These are phyloP conservation scores for Phytophthora kernoviae DNA, from an alignment of 352 stramenopile genomes.

Conservation along the genomic window DNA sequence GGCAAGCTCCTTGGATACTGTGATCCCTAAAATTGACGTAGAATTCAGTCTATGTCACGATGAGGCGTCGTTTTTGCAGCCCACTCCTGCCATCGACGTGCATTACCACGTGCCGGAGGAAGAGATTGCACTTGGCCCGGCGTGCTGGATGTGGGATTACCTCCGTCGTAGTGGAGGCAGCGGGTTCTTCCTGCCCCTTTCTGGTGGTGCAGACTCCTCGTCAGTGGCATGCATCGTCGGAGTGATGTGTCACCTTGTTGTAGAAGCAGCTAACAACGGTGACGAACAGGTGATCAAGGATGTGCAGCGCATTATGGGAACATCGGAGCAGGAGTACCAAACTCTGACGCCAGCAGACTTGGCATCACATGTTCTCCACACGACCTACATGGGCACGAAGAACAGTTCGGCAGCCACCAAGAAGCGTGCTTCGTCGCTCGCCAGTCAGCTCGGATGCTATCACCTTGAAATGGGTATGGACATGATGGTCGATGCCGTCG, in stretches of 20 bases:
- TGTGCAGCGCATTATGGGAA: constrained; percentile 86
- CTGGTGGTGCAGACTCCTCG: constrained; percentile 96
- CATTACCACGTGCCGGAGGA: constrained; percentile 93
- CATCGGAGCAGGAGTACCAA: constrained; percentile 52
- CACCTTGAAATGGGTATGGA: constrained; percentile 97
- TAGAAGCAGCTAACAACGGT: constrained; percentile 80
- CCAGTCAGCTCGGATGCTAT: constrained; percentile 94
- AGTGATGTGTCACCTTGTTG: constrained; percentile 97
- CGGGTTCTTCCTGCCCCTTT: constrained; percentile 97
- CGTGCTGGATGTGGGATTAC: constrained; percentile 99
- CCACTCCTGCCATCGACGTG: constrained; percentile 65
- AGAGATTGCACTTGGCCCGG: constrained; percentile 96
- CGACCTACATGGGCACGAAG: constrained; percentile 97
- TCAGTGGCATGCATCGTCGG: constrained; percentile 97
- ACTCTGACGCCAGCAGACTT: constrained; percentile 88
- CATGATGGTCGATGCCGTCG: constrained; percentile 91
- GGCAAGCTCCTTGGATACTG: constrained; percentile 75
- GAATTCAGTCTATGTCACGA: constrained; percentile 82
- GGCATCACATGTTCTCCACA: constrained; percentile 94
- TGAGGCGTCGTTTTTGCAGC: constrained; percentile 40
- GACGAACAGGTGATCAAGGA: constrained; percentile 83
- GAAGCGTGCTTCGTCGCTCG: constrained; percentile 88
- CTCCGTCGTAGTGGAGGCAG: constrained; percentile 86
- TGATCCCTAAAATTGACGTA: constrained; percentile 76
- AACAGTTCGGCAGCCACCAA: constrained; percentile 94